Evolutionary conservation across 306 rosid genomes (phyloP), one percentile per base, ranked within the genome.

Genomic region (Castanopsis chinensis): DNA sequence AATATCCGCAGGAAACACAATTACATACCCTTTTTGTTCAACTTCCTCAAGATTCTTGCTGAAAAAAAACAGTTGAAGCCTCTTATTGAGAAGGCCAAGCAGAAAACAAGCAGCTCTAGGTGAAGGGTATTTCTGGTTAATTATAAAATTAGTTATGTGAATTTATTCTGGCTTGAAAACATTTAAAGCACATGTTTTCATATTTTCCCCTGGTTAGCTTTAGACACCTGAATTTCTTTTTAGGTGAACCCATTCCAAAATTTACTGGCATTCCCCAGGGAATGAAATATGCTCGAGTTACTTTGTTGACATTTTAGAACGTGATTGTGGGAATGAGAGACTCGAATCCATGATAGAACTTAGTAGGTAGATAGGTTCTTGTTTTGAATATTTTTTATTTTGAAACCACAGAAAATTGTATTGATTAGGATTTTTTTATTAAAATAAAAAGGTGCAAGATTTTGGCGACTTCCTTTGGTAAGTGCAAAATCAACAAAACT

Each of bases 21-120:
- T 74, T 93, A 95, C 83, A 95, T 95, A 5, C 99, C 99, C 18
- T 95, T 95, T 82, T 81, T 94, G 87, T 94, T 92, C 64, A 93
- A 95, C 89, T 95, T 95, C 75, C 94, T 95, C 72, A 95, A 95
- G 90, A 83, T 91, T 78, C 96, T 93, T 68, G 99, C 99, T 6
- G 98, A 96, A 85, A 96, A 96, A 89, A 96, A 96, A 92, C 98
- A 96, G 84, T 78, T 96, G 89, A 96, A 90, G 90, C 98, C 99
- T 49, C 99, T 95, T 41, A 95, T 93, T 64, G 98, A 93, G 93
- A 90, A 95, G 88, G 99, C 99, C 52, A 95, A 91, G 90, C 92
- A 92, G 86, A 92, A 93, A 78, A 84, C 89, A 57, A 85, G 88
- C 82, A 88, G 92, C 80, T 71, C 91, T 30, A 81, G 86, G 64